These are phyloP conservation scores for Alternaria consortialis DNA, from an alignment of 2,329 filamentous ascomycete species.

Conservation along the genomic window DNA sequence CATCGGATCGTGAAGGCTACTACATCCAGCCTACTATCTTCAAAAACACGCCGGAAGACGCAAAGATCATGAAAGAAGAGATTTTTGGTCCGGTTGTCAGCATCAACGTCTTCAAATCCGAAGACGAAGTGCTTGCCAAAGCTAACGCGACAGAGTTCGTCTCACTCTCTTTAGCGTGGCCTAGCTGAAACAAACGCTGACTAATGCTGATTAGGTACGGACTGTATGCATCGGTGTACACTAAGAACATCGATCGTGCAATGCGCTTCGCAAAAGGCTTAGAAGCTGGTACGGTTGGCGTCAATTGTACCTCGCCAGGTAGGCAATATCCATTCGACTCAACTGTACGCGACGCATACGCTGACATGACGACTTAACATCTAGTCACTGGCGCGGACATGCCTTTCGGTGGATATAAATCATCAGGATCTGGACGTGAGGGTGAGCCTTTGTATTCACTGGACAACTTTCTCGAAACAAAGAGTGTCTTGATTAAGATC, in stretches of 20 bases:
- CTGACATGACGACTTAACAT: background rate
- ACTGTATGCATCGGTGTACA: slow-evolving; percentile 86
- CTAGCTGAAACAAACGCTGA: slow-evolving; percentile 11
- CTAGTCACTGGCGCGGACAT: slow-evolving; percentile 39
- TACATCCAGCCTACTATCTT: slow-evolving; percentile 79
- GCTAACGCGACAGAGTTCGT: slow-evolving; percentile 77
- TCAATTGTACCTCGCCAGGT: slow-evolving; percentile 52
- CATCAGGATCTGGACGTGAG: slow-evolving; percentile 48
- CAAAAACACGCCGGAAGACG: slow-evolving; percentile 76
- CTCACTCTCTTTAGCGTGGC: background rate
- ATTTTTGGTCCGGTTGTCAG: slow-evolving; percentile 86
- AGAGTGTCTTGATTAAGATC: slow-evolving; percentile 46
- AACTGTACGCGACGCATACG: background rate
- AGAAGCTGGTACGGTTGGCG: slow-evolving; percentile 52
- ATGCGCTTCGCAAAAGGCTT: slow-evolving; percentile 53
- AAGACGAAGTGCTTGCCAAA: slow-evolving; percentile 79
- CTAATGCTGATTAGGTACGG: slow-evolving; percentile 64
- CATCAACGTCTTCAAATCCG: slow-evolving; percentile 76
- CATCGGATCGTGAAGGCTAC: slow-evolving; percentile 44
- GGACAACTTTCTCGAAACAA: slow-evolving; percentile 48
- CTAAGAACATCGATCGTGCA: slow-evolving; percentile 55
- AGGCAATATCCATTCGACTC: slow-evolving; percentile 4
- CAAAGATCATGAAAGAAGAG: slow-evolving; percentile 84
- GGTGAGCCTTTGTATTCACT: slow-evolving; percentile 41
- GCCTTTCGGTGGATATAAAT: slow-evolving; percentile 56